Evolutionary conservation across 768 basidiomycete genomes (phyloP).

Genomic region (Tephrocybe sp.): DNA sequence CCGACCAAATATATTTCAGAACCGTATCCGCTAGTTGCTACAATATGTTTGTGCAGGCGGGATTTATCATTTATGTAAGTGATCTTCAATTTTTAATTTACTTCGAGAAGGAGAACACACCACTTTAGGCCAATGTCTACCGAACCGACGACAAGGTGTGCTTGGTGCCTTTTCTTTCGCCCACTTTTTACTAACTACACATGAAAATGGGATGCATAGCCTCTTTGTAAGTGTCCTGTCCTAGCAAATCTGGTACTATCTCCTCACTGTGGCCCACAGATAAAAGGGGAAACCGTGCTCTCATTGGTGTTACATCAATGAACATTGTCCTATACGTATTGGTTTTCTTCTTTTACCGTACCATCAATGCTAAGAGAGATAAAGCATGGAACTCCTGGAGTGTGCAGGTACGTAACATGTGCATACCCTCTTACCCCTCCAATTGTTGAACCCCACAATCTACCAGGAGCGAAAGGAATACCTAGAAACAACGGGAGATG

Average conservation of each 20-base stretch:
- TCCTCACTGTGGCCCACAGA: slow-evolving; percentile 30
- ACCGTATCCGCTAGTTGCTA: slow-evolving; percentile 52
- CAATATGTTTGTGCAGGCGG: slow-evolving; percentile 67
- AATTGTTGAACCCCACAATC: too few relatives aligned
- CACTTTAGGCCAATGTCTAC: slow-evolving; percentile 52
- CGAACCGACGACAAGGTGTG: slow-evolving; percentile 10
- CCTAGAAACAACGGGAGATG: slow-evolving; percentile 58
- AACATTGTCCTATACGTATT: slow-evolving; percentile 49
- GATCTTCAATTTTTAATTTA: neutral
- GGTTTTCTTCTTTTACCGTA: slow-evolving; percentile 56
- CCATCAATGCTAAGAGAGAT: slow-evolving; percentile 47
- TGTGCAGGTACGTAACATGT: slow-evolving; percentile 35
- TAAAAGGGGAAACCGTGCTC: slow-evolving; percentile 55
- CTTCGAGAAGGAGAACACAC: neutral
- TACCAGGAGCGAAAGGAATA: slow-evolving; percentile 57
- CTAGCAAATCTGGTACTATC: neutral
- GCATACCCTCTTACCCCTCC: neutral
- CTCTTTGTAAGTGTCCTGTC: slow-evolving; percentile 30
- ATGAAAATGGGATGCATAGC: slow-evolving; percentile 12
- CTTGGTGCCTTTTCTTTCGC: neutral
- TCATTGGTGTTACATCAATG: slow-evolving; percentile 54
- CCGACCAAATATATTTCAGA: slow-evolving; percentile 15
- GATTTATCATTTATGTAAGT: slow-evolving; percentile 47
- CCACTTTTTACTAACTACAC: neutral
- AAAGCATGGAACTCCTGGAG: slow-evolving; percentile 53